Evolutionary conservation across 1,284 basidiomycete genomes (phyloP), one percentile per base, ranked within the genome.

Genomic region (Trametes pubescens): DNA sequence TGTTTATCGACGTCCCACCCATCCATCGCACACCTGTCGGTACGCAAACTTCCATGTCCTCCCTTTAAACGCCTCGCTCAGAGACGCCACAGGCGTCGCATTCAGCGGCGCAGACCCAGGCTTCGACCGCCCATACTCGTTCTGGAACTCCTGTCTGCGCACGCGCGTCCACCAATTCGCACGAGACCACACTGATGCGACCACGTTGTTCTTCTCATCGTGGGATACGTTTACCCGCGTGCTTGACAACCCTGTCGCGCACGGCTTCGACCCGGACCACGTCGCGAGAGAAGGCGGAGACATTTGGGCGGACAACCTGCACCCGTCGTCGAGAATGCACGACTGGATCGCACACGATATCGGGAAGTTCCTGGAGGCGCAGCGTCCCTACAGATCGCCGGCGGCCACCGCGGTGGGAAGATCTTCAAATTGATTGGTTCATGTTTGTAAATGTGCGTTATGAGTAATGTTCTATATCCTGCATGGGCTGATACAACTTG

Each of bases 1-100:
- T 89, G 37, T 84, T 89, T 68, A 78, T 90, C 11, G 85, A 89
- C 65, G 78, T 89, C 0, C 88, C 88, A 7, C 86, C 88, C 0
- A 82, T 89, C 11, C 69, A 87, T 52, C 76, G 81, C 44, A 77
- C 80, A 37, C 86, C 86, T 16, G 80, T 69, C 22, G 75, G 84
- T 82, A 67, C 53, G 78, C 65, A 10, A 2, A 9, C 3, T 11
- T 48, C 16, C 46, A 11, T 21, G 40, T 5, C 7, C 9, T 24
- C 22, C 7, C 40, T 7, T 11, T n/a, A 22, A 5, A 47, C 35
- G n/a, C 10, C 10, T 49, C 7, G 21, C 16, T 48, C 13, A 37
- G 6, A n/a, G 14, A 18, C 18, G 21, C 8, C n/a, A 3, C 22
- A 68, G 67, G 67, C n/a, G 34, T 64, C 2, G 13, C 51, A 29